Percentiles rank a stretch among this genome's conserved stretches.
Evolutionary conservation across 352 stramenopile species (phyloP).

Genomic region (Pythium periplocum): DNA sequence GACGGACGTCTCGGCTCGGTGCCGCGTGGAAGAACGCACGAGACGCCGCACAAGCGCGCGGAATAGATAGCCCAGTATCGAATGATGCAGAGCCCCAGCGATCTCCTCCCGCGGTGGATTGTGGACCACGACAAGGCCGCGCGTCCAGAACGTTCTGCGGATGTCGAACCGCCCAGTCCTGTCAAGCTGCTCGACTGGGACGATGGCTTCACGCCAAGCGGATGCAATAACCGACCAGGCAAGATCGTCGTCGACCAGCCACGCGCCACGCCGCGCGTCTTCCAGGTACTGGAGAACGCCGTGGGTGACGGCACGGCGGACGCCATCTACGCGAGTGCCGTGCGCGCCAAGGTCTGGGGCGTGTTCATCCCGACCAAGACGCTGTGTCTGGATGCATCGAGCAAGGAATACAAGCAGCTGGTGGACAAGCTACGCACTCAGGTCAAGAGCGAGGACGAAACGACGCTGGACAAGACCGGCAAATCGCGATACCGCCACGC

Average conservation of each 20-base stretch:
- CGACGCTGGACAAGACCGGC: conserved; percentile 3
- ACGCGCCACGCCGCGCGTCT: conserved; percentile 22
- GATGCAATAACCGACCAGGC: conserved; percentile 26
- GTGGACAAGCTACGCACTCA: not conserved
- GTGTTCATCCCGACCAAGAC: conserved; percentile 44
- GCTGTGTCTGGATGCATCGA: conserved; percentile 6
- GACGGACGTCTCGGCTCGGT: no score
- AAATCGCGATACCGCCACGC: conserved; percentile 25
- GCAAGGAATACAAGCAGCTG: no score
- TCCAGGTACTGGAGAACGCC: conserved; percentile 42
- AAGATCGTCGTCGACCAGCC: conserved; percentile 46
- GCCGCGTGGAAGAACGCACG: no score
- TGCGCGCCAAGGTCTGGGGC: conserved; percentile 54
- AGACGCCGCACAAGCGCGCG: no score
- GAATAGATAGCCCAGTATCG: no score
- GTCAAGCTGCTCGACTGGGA: conserved; percentile 25
- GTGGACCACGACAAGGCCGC: conserved; percentile 5
- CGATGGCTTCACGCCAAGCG: conserved; percentile 62
- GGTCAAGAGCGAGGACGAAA: conserved; percentile 4
- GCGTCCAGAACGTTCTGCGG: not conserved
- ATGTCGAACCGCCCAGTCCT: not conserved
- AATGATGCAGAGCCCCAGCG: conserved; percentile 6
- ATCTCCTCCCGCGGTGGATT: conserved; percentile 17
- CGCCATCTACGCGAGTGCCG: conserved; percentile 50
- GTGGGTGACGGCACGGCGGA: conserved; percentile 40